Base-by-base conservation (phyloP, 768 basidiomycete species). In the Termitomyces sp. region DNA sequence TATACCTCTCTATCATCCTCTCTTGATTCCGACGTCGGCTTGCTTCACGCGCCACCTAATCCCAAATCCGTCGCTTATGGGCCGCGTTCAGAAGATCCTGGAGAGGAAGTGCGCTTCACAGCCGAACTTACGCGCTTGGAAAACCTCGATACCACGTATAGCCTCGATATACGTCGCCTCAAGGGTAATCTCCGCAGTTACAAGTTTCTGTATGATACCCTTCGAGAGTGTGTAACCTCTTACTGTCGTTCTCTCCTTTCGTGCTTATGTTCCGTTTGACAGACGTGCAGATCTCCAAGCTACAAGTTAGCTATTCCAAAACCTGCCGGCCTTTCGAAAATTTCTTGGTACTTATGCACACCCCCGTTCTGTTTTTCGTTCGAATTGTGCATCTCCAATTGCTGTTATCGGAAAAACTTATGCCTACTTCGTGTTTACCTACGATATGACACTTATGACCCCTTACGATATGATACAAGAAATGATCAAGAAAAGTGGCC, bases 81-180 rank as follows among this genome's bases (percentile, higher is more conserved):
- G 2, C 81, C 86, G 44, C 62, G 71, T 37, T 67, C 80, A 5
- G 82, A 88, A 57, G 95, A 98, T 66, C 79, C 83, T 37, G 89
- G 88, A 36, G 95, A 91, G 65, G 95, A 98, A 79, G 91, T 98
- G 57, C 85, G 90, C 57, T 96, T 98, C 75, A 90, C 88, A 4
- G 86, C 97, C 57, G 96, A 98, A 76, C 75, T 98, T 42, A 97
- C 95, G 22, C 79, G 86, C 62, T 77, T 98, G 58, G 87, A 88
- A 64, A 85, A 91, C 56, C 79, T 98, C 56, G 86, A 87, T 57
- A 88, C 86, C 59, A 90, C 93, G 33, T 94, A 91, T 68, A 88
- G 87, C 71, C 78, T 98, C 51, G 95, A 97, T 71, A 88, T 97
- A 66, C 82, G 95, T 61, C 79, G 95, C 55, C 69, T 96, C 69